phyloP scores from a whole-genome alignment of 768 basidiomycete species.

The Lactarius deliciosus region DNA sequence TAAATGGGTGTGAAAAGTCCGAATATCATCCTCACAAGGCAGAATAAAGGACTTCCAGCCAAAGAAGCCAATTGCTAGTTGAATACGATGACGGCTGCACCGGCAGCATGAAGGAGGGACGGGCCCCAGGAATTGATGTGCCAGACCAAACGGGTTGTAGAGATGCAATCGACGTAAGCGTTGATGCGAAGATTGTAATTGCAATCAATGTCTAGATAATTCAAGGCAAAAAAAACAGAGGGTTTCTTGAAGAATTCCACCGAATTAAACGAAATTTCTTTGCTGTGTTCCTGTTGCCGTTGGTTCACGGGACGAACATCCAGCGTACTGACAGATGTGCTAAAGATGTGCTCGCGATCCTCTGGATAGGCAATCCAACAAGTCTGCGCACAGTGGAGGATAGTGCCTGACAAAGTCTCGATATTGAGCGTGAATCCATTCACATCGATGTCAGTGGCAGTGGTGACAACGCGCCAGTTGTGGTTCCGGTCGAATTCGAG shows the following conservation, averaged over 20 bases:
- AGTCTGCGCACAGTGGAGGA: background rate
- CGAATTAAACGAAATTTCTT: background rate
- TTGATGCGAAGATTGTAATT: background rate
- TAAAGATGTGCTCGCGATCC: background rate
- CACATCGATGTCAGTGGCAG: background rate
- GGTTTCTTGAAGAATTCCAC: background rate
- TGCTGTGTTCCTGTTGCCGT: background rate
- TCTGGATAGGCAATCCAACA: slow-evolving; percentile 4
- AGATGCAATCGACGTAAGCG: background rate
- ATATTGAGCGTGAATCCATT: slow-evolving; percentile 3
- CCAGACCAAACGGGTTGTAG: background rate
- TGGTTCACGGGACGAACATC: background rate
- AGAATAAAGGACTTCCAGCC: background rate
- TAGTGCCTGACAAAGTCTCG: background rate
- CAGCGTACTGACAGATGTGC: background rate
- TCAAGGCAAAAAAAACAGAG: background rate
- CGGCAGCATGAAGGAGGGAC: background rate
- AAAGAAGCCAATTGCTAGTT: background rate
- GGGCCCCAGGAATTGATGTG: background rate
- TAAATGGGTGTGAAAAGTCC: background rate
- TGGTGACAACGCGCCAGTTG: background rate
- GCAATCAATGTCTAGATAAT: background rate
- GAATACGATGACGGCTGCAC: background rate
- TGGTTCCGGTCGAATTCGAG: background rate
- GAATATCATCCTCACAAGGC: background rate